These are phyloP conservation scores for Volvox africanus DNA, from an alignment of 139 green algal species.

Conservation along the genomic window DNA sequence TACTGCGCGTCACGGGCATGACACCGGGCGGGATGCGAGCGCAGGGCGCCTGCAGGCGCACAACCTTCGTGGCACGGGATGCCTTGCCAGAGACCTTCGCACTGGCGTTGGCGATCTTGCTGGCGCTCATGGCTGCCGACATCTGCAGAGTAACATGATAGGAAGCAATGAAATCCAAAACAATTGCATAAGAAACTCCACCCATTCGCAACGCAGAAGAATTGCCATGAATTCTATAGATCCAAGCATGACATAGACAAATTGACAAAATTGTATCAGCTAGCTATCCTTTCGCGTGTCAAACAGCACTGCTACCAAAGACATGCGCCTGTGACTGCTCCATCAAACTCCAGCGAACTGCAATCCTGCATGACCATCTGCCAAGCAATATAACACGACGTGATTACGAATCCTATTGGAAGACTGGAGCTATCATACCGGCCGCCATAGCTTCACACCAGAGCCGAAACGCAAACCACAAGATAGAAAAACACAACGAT, in stretches of 20 bases:
- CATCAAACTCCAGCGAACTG: too few species aligned
- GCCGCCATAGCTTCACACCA: not conserved
- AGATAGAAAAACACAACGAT: not conserved
- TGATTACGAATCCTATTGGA: not conserved
- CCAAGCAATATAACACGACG: not conserved
- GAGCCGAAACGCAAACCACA: not conserved
- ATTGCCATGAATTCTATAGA: too few species aligned
- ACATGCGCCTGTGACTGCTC: too few species aligned
- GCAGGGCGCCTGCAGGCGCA: not conserved
- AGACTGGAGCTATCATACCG: not conserved
- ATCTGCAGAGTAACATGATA: not conserved
- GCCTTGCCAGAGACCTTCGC: constrained; percentile 9
- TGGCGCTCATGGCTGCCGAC: constrained; percentile 7
- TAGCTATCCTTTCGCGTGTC: too few species aligned
- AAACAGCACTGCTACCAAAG: too few species aligned
- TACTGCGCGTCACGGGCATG: not conserved
- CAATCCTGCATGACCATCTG: not conserved
- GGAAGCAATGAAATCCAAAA: too few species aligned
- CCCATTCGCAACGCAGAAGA: too few species aligned
- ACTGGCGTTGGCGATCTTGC: constrained; percentile 1
- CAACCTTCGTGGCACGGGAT: constrained; percentile 12
- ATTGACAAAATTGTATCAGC: too few species aligned
- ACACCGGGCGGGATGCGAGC: not conserved
- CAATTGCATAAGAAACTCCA: too few species aligned
- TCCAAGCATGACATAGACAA: too few species aligned